phyloP scores from a whole-genome alignment of 225 moss, liverwort and hornwort species.

The Lunularia cruciata region DNA sequence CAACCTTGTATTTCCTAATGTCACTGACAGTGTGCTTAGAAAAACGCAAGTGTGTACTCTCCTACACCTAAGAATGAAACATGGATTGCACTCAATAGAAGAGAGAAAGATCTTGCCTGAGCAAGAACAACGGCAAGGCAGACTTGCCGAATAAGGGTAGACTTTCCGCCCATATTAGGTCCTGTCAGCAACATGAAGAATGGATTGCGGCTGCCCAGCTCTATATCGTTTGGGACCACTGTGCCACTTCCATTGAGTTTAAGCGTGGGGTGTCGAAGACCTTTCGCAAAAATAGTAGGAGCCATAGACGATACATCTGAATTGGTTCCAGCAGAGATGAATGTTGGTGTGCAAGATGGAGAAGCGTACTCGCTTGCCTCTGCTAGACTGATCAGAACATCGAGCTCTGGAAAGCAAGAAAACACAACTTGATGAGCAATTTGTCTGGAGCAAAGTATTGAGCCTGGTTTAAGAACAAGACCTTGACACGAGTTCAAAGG shows the following conservation, averaged over 20 bases:
- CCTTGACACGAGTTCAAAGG: no score
- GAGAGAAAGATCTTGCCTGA: slow-evolving; percentile 49
- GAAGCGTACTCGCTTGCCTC: slow-evolving; percentile 59
- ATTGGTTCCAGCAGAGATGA: slow-evolving; percentile 19
- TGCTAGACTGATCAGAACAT: slow-evolving; percentile 83
- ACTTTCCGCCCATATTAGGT: slow-evolving; percentile 99
- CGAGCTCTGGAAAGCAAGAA: slow-evolving; percentile 63
- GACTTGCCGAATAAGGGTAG: slow-evolving; percentile 95
- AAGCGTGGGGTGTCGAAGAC: slow-evolving; percentile 80
- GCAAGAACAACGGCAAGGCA: slow-evolving; percentile 89
- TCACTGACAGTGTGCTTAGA: no score
- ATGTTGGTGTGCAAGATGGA: slow-evolving; percentile 72
- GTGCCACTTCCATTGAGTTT: slow-evolving; percentile 61
- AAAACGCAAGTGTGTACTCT: no score
- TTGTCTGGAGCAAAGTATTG: no score
- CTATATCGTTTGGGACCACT: slow-evolving; percentile 91
- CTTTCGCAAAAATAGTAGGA: slow-evolving; percentile 61
- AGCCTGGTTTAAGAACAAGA: no score
- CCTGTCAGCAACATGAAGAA: slow-evolving; percentile 95
- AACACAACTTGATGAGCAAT: not conserved
- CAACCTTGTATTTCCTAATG: no score
- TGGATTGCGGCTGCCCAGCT: slow-evolving; percentile 66
- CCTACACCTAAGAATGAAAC: no score
- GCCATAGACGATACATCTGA: slow-evolving; percentile 27
- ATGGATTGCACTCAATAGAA: no score